Conservation (phyloP, 2,329 filamentous ascomycete species). For the Aphanocladium album region DNA sequence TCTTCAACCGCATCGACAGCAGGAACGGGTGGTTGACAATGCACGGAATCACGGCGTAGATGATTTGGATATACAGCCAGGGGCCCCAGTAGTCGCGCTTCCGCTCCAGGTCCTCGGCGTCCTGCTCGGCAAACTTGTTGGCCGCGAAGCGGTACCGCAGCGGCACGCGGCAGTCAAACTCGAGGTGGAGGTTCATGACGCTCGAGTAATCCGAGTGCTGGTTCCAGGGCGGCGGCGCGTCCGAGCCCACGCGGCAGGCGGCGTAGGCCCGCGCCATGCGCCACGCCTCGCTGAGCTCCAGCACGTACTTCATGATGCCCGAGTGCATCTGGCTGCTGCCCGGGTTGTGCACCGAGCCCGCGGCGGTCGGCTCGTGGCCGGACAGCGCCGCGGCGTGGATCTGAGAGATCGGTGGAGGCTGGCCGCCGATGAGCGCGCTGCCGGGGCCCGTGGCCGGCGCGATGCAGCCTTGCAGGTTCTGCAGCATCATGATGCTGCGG, state of each 20-base stretch:
- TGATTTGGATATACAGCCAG: conserved; percentile 47
- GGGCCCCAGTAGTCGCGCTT: conserved; percentile 49
- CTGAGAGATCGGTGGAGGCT: conserved; percentile 11
- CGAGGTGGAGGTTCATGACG: conserved; percentile 46
- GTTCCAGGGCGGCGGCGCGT: conserved; percentile 37
- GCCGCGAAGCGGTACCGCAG: conserved; percentile 45
- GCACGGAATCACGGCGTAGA: conserved; percentile 49
- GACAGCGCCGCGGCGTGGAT: conserved; percentile 11
- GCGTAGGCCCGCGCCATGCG: conserved; percentile 43
- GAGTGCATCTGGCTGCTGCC: conserved; percentile 19
- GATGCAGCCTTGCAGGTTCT: conserved; percentile 35
- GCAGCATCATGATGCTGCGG: conserved; percentile 38
- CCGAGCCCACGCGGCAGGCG: conserved; percentile 37
- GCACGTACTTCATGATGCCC: conserved; percentile 41
- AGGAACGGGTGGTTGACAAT: conserved; percentile 51
- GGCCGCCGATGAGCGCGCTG: conserved; percentile 10
- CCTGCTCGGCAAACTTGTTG: conserved; percentile 39
- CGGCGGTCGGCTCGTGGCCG: neutral
- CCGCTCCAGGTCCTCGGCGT: conserved; percentile 35
- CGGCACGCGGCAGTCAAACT: conserved; percentile 46
- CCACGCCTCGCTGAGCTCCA: conserved; percentile 42
- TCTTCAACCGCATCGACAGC: conserved; percentile 46
- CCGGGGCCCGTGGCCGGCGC: conserved; percentile 1
- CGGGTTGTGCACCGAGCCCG: neutral
- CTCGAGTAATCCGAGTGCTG: conserved; percentile 47